phyloP scores from a whole-genome alignment of 768 basidiomycete genomes.

The Lactarius sp. region DNA sequence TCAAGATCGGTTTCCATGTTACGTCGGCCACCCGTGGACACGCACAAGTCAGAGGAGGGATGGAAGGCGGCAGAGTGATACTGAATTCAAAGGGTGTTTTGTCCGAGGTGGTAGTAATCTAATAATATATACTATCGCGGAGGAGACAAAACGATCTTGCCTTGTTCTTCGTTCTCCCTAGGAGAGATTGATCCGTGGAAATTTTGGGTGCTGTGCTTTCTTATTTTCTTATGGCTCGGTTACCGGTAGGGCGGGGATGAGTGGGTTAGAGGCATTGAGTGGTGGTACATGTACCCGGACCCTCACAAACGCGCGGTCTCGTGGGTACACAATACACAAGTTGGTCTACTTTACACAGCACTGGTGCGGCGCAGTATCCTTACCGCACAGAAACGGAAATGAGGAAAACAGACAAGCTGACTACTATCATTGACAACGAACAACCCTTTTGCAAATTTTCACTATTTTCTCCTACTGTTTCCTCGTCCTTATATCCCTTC shows the following conservation, averaged over 20 bases:
- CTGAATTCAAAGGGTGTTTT: neutral
- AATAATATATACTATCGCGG: neutral
- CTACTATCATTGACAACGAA: no score
- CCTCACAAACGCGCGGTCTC: no score
- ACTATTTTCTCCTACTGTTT: no score
- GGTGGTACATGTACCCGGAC: no score
- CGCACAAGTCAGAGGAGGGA: neutral
- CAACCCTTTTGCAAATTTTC: no score
- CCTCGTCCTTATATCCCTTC: no score
- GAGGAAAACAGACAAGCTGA: no score
- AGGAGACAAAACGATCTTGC: neutral
- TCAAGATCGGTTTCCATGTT: conserved; percentile 94
- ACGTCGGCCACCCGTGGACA: conserved; percentile 57
- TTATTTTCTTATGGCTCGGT: neutral
- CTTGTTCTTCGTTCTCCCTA: neutral
- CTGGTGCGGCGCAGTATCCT: no score
- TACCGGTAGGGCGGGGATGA: no score
- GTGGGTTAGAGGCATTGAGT: no score
- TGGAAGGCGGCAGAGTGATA: neutral
- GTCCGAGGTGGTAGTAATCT: neutral
- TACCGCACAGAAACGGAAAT: neutral
- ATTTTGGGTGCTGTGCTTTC: neutral
- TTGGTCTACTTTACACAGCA: neutral
- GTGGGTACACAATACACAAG: neutral
- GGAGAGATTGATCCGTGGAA: neutral